A percentile compares a stretch with the other conserved stretches of the same genome.
These are phyloP conservation scores for Lentinula raphanica DNA, from an alignment of 768 basidiomycete species.

Conservation along the genomic window DNA sequence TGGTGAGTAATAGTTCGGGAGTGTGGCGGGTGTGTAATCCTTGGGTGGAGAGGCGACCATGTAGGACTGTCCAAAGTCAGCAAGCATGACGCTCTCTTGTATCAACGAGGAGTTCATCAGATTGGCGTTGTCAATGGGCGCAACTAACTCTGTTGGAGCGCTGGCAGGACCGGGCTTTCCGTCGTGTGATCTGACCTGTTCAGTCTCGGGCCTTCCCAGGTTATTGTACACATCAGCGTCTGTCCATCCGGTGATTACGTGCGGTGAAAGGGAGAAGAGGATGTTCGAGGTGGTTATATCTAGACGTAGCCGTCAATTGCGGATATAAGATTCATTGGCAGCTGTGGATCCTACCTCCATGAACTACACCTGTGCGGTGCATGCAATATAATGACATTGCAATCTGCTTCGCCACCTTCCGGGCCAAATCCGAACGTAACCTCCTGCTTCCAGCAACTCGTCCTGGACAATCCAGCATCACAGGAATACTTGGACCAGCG, in stretches of 20 bases:
- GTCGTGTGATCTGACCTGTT: background rate
- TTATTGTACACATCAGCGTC: background rate
- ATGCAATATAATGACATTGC: background rate
- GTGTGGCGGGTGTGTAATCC: slow-evolving; percentile 17
- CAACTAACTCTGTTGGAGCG: background rate
- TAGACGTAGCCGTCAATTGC: background rate
- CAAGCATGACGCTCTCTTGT: slow-evolving; percentile 17
- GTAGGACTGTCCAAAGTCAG: slow-evolving; percentile 24
- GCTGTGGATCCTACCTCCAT: background rate
- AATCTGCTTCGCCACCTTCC: background rate
- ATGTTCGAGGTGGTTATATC: background rate
- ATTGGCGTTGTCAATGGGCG: background rate
- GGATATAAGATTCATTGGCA: background rate
- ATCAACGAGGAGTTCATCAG: slow-evolving; percentile 13
- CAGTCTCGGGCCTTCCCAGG: background rate
- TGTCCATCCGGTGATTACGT: background rate
- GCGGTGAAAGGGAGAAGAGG: background rate
- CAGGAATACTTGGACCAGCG: slow-evolving; percentile 23
- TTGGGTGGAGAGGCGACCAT: slow-evolving; percentile 11
- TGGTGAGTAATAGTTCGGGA: slow-evolving; percentile 11
- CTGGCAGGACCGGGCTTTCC: background rate
- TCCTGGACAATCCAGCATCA: background rate
- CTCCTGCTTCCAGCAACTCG: too few relatives aligned
- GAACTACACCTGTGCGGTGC: background rate
- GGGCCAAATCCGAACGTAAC: background rate